These are phyloP conservation scores for Aspergillus sclerotiicarbonarius DNA, from an alignment of 495 filamentous ascomycete species.

Conservation along the genomic window DNA sequence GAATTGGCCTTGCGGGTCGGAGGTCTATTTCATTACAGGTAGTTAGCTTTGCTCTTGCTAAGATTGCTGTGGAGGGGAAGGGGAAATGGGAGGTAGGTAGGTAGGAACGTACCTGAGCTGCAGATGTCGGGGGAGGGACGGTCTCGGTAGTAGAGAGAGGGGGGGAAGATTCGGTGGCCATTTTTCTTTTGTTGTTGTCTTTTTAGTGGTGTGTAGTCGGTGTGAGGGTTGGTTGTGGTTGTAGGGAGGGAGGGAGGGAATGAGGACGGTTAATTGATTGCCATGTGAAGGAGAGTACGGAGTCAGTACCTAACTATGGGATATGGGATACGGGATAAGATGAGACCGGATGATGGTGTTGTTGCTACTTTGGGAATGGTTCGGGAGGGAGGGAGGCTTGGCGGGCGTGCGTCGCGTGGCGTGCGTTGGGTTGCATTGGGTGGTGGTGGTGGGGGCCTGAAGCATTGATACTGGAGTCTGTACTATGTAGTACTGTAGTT, in stretches of 20 bases:
- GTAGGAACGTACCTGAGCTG: background rate
- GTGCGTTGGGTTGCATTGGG: too few relatives aligned
- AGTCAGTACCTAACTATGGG: too few relatives aligned
- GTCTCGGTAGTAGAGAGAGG: background rate
- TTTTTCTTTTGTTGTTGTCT: background rate
- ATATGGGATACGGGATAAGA: too few relatives aligned
- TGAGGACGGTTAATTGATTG: background rate
- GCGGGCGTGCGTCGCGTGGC: too few relatives aligned
- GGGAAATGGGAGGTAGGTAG: background rate
- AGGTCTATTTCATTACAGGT: slow-evolving; percentile 20
- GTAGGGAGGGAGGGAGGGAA: background rate
- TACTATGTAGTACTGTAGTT: too few relatives aligned
- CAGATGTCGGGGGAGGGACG: background rate
- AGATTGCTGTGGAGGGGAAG: background rate
- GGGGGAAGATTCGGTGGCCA: background rate
- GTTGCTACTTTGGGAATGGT: too few relatives aligned
- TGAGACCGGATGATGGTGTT: too few relatives aligned
- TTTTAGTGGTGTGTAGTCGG: too few relatives aligned
- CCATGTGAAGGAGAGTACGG: background rate
- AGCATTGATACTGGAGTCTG: too few relatives aligned
- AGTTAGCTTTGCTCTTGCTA: background rate
- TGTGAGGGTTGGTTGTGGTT: background rate
- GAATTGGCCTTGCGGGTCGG: slow-evolving; percentile 58
- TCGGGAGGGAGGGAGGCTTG: too few relatives aligned
- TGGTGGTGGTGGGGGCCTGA: too few relatives aligned